These are phyloP conservation scores for Stephanocyclus meneghinianus DNA, from an alignment of 352 stramenopile species.

Conservation along the genomic window DNA sequence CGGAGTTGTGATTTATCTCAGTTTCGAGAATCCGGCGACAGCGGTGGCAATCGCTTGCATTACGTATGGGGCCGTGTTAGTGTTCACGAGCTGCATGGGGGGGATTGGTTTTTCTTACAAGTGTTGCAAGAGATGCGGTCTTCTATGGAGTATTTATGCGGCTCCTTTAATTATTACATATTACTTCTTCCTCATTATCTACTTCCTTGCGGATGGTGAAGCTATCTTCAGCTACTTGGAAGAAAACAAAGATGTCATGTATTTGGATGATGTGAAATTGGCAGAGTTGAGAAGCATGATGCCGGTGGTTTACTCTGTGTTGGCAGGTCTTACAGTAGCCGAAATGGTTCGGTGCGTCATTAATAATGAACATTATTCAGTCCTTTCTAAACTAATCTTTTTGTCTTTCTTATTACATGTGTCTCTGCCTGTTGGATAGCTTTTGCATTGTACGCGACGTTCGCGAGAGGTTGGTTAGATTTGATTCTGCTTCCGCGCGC, in stretches of 20 bases:
- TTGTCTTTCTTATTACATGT: not conserved
- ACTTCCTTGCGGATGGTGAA: slow-evolving; percentile 16
- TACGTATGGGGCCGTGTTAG: slow-evolving; percentile 30
- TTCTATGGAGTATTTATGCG: slow-evolving; percentile 26
- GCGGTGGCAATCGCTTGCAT: slow-evolving; percentile 29
- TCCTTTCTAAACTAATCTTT: not conserved
- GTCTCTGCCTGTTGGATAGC: slow-evolving; percentile 1
- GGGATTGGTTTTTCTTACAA: slow-evolving; percentile 37
- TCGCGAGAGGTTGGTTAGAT: slow-evolving; percentile 17
- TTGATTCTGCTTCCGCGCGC: slow-evolving; percentile 14
- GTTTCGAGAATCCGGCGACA: slow-evolving; percentile 34
- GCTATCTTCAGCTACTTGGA: slow-evolving; percentile 38
- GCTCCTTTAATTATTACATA: slow-evolving; percentile 39
- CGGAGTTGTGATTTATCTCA: slow-evolving; percentile 31
- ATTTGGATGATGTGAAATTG: slow-evolving; percentile 38
- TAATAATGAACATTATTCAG: not conserved
- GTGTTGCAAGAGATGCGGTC: slow-evolving; percentile 32
- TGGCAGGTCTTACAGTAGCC: slow-evolving; percentile 31
- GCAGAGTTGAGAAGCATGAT: slow-evolving; percentile 26
- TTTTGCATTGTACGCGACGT: slow-evolving; percentile 20
- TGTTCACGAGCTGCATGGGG: slow-evolving; percentile 41
- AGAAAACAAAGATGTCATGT: slow-evolving; percentile 39
- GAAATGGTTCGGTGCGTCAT: slow-evolving; percentile 41
- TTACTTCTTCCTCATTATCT: slow-evolving; percentile 47
- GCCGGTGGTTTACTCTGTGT: slow-evolving; percentile 33